A percentile compares a stretch with the other conserved stretches of the same genome.
These are phyloP conservation scores for Lithospermum erythrorhizon DNA, from an alignment of 257 asterid genomes.

Conservation along the genomic window DNA sequence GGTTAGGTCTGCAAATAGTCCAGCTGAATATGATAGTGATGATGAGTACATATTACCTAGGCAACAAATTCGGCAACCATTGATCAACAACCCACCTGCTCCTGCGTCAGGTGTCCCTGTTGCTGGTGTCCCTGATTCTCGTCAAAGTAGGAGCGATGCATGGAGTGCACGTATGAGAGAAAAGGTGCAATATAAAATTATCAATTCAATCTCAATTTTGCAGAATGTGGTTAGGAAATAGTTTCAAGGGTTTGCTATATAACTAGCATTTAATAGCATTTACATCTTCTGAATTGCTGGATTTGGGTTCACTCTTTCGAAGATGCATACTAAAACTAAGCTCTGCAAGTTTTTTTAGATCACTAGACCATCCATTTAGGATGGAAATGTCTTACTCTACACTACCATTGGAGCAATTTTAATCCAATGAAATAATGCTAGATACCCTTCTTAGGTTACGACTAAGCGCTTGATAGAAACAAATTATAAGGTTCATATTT, in stretches of 20 bases:
- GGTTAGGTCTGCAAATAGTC: constrained; percentile 81
- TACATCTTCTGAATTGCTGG: background rate
- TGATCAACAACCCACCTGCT: constrained; percentile 50
- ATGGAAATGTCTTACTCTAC: no score
- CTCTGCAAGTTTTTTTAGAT: no score
- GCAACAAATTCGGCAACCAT: constrained; percentile 83
- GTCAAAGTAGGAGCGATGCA: constrained; percentile 89
- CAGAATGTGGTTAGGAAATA: background rate
- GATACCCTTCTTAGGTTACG: no score
- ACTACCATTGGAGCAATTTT: no score
- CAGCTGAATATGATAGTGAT: constrained; percentile 91
- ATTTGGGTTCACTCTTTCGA: background rate
- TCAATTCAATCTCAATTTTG: background rate
- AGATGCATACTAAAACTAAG: no score
- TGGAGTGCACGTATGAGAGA: constrained; percentile 99
- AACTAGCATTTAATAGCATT: background rate
- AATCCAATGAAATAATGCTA: no score
- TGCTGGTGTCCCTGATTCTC: constrained; percentile 64
- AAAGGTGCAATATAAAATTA: constrained; percentile 38
- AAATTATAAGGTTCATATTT: background rate
- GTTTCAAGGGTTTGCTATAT: background rate
- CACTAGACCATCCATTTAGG: no score
- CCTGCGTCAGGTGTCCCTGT: constrained; percentile 74
- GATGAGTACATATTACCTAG: constrained; percentile 80
- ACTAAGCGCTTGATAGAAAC: no score